Base-by-base conservation (phyloP, 2,329 filamentous ascomycete genomes). In the Fusarium sp. region DNA sequence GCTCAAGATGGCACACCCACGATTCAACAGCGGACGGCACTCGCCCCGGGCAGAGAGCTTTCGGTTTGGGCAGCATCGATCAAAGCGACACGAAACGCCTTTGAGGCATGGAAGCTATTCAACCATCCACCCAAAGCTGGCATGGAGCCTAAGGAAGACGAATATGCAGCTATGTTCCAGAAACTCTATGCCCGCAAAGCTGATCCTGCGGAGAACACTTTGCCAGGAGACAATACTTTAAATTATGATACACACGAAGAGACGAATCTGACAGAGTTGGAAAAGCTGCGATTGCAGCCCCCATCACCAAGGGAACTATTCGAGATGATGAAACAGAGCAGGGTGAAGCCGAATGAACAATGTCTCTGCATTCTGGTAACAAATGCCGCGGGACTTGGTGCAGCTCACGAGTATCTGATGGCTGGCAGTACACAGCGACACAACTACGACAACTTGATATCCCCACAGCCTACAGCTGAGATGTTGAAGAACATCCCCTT, bases 151-250 rank as follows among this genome's bases (percentile, higher is more conserved):
- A 79, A 77, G 5, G 58, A 71, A 6, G 68, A 77, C 15, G 83
- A 89, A 47, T 90, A 89, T 70, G 80, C 81, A 9, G 85, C 86
- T 57, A 87, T 90, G 85, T 87, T 90, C 65, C 74, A 82, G 54
- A 90, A 89, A 71, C 79, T 90, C 2, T 75, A 81, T 19, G 71
- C 75, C 17, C 71, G 74, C 33, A 73, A 78, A 45, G 76, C 66
- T 15, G 70, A 74, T n/a, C 43, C 67, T 6, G 48, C 69, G 4
- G 65, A 65, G 32, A 68, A 62, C 4, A 61, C 82, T 15, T 73
- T 87, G 3, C 87, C 90, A 7, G 91, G 91, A 14, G 90, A 92
- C 69, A 81, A 80, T 39, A 82, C 87, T 20, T 79, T 88, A 20
- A 83, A 87, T 56, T 75, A 80, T 65, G 63, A 75, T 19, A 73